Base-by-base conservation (phyloP, 768 basidiomycete species). In the Gymnopilus junonius region DNA sequence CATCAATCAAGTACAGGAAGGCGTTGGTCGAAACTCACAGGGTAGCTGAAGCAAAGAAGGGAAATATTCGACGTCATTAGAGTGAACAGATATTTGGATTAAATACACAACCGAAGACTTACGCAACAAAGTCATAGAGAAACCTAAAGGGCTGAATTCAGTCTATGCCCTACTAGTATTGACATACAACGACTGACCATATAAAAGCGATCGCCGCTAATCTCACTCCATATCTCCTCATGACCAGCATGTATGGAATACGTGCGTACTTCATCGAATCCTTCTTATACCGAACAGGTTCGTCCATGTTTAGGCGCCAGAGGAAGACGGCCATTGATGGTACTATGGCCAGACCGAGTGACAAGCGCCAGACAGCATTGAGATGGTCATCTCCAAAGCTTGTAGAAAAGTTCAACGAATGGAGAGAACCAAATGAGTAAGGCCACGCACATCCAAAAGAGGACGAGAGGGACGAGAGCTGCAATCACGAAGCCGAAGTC, bases 301-400 rank as follows among this genome's bases (percentile, higher is more conserved):
- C 93, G 29, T 88, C 82, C 91, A 96, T 94, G 63, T 81, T 85
- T 55, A 93, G 71, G 66, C 94, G 92, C 94, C 95, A 96, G 55
- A 93, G 67, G 69, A 96, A 87, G 17, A 96, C 90, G 10, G 85
- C 83, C 7, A 86, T 66, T 8, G 95, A 93, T 32, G 95, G 95
- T 59, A 97, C 70, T 39, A 90, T 77, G 29, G 95, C 95, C 8
- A 97, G 83, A 23, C 93, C 94, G 10, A 97, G 83, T n/a, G 94
- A 92, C 50, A 93, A 69, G 48, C 95, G 88, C 94, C 94, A 97
- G 3, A 94, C 90, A 1, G 91, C 91, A 27, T 90, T 85, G 40
- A 96, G 86, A 71, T 95, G 94, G 63, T 92, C 76, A 40, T 84
- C 69, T 27, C 93, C 92, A 63, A 91, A 94, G 69, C 90, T 62